Evolutionary conservation across 2,329 filamentous ascomycete genomes (phyloP).

Genomic region (Alternaria incomplexa): DNA sequence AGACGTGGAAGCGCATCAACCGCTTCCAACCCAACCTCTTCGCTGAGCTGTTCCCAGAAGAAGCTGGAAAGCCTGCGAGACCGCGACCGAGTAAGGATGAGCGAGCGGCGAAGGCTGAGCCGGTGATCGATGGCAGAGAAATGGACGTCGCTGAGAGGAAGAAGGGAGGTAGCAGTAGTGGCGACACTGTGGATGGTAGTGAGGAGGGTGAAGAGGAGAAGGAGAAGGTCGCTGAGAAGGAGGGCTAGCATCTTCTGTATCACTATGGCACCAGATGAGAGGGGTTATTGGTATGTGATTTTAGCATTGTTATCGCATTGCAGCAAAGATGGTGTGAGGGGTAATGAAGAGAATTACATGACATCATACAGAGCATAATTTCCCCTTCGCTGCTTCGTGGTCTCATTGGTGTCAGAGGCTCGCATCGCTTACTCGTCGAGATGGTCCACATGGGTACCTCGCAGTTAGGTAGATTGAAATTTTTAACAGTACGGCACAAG

Average conservation of each 20-base stretch:
- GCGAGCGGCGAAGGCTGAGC: constrained; percentile 11
- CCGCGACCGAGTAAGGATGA: constrained; percentile 26
- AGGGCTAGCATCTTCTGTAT: constrained; percentile 13
- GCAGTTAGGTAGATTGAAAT: not conserved
- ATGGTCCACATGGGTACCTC: not conserved
- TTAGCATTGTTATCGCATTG: not conserved
- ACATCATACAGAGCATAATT: not conserved
- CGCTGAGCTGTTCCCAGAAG: constrained; percentile 63
- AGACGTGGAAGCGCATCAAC: constrained; percentile 66
- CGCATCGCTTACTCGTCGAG: not conserved
- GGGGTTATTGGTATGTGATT: not conserved
- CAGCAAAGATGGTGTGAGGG: not conserved
- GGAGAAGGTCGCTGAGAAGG: constrained; percentile 18
- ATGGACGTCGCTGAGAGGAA: constrained; percentile 14
- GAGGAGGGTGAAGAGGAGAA: constrained; percentile 5
- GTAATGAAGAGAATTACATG: not conserved
- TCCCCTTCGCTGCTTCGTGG: not conserved
- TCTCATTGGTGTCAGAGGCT: not conserved
- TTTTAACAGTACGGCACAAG: not conserved
- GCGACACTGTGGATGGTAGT: not conserved
- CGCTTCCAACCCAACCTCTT: constrained; percentile 67
- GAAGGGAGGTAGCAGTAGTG: not conserved
- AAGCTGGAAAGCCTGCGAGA: constrained; percentile 41
- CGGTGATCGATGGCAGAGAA: constrained; percentile 8
- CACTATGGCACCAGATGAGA: not conserved